These are phyloP conservation scores for Pichia sp. DNA, from an alignment of 1,139 yeast genomes.

Conservation along the genomic window DNA sequence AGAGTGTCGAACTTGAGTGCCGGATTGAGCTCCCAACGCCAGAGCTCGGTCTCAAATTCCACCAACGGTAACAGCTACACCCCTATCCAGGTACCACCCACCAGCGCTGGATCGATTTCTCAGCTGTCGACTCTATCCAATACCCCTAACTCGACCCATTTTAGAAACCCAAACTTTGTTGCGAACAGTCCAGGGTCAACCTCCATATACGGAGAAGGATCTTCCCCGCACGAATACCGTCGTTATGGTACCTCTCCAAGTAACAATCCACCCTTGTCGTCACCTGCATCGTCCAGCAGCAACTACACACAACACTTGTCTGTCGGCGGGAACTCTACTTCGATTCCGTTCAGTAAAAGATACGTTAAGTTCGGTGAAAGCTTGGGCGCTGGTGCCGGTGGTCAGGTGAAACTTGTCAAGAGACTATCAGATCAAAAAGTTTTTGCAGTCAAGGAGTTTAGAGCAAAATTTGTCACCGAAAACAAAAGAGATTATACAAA, in stretches of 20 bases:
- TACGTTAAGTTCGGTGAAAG: slow-evolving; percentile 88
- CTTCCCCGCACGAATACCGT: slow-evolving; percentile 19
- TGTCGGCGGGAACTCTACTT: slow-evolving; percentile 53
- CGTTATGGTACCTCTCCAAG: slow-evolving; percentile 16
- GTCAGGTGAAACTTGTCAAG: slow-evolving; percentile 81
- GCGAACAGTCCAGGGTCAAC: slow-evolving; percentile 8
- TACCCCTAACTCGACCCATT: slow-evolving; percentile 11
- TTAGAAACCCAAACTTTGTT: slow-evolving; percentile 6
- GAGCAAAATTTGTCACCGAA: slow-evolving; percentile 82
- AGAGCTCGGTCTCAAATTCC: slow-evolving; percentile 6
- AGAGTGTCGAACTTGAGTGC: slow-evolving; percentile 41
- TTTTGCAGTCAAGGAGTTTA: slow-evolving; percentile 94
- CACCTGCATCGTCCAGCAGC: slow-evolving; percentile 19
- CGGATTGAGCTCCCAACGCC: slow-evolving; percentile 30
- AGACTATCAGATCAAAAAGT: slow-evolving; percentile 78
- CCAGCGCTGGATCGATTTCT: slow-evolving; percentile 6
- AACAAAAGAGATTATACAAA: slow-evolving; percentile 85
- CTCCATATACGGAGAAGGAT: slow-evolving; percentile 13
- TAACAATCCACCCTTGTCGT: slow-evolving; percentile 16
- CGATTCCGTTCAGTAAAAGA: slow-evolving; percentile 52
- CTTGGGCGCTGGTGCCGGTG: slow-evolving; percentile 97
- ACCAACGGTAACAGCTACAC: slow-evolving; percentile 6
- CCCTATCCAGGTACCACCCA: slow-evolving; percentile 23
- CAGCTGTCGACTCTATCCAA: slow-evolving; percentile 2
- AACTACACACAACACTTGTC: slow-evolving; percentile 14